A percentile compares a stretch with the other conserved stretches of the same genome.
These are phyloP conservation scores for Luffa acutangula DNA, from an alignment of 306 rosid genomes.

Conservation along the genomic window DNA sequence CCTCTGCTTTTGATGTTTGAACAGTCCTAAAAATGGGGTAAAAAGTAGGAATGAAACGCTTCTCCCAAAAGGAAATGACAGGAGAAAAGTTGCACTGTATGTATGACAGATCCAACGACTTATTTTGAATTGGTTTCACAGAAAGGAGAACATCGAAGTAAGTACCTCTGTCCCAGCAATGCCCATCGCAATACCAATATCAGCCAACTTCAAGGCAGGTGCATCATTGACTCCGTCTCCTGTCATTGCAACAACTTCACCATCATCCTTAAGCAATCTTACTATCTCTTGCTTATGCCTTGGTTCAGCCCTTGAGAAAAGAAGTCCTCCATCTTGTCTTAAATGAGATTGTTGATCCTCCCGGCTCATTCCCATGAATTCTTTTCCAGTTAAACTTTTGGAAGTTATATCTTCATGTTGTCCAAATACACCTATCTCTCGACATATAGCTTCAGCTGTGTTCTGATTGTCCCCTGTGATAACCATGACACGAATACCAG, in stretches of 20 bases:
- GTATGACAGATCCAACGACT: not conserved
- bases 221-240: constrained; percentile 76
- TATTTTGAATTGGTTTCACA: not conserved
- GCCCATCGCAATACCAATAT: constrained; percentile 97
- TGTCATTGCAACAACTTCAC: constrained; percentile 37
- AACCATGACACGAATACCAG: constrained; percentile 93
- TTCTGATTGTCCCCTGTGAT: constrained; percentile 89
- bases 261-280: constrained; percentile 60
- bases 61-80: not conserved
- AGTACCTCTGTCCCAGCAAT: constrained; percentile 92
- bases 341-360: constrained; percentile 40
- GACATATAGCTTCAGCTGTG: constrained; percentile 95
- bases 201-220: constrained; percentile 94
- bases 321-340: constrained; percentile 60
- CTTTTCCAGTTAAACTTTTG: constrained; percentile 74
- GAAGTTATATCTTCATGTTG: constrained; percentile 43
- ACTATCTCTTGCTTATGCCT: constrained; percentile 90
- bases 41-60: not conserved
- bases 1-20: not conserved
- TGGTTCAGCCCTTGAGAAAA: constrained; percentile 99
- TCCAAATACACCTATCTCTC: constrained; percentile 77
- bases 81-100: not conserved
- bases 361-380: constrained; percentile 55
- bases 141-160: not conserved
- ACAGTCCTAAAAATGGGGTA: not conserved